Evolutionary conservation across 768 basidiomycete species (phyloP), one percentile per base, ranked within the genome.

Genomic region (Russula compacta): DNA sequence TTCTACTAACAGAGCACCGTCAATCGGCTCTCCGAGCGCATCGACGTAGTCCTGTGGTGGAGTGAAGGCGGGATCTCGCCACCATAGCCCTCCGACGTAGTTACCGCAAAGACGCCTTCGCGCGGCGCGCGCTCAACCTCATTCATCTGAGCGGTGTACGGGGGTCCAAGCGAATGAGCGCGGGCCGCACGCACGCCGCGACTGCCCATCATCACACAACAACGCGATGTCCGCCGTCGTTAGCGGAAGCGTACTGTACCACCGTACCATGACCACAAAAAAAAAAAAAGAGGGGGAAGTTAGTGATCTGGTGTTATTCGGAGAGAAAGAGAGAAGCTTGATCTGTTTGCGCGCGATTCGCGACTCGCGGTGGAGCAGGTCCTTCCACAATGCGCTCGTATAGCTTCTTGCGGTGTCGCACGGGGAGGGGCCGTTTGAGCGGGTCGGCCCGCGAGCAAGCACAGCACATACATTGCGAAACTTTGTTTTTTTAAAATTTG

Each of bases 381-480:
- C 89, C 33, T 85, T 81, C 65, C 86, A 81, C 19, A 97, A 21
- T 78, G 14, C 85, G 78, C 64, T 91, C 87, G 65, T 95, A 94
- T 36, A 93, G 73, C 72, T 94, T 93, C 69, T 79, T 83, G 50
- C 93, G 82, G 61, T 86, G 85, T 72, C 94, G 95, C 67, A 94
- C 84, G 6, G 93, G 85, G 2, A 95, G 75, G 3, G 93, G 91
- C 65, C 95, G 89, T 47, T 74, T 71, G 55, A 97, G 86, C 0
- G 91, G 87, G 69, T 4, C 90, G 91, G 5, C 82, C 87, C 1
- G 93, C 91, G 53, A 98, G 74, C 59, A 87, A 86, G 71, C 89
- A 91, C 6, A 95, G 74, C 59, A 99, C 83, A 69, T 91, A 98
- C 0, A 92, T 91, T n/a, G 91, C 89, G 42, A 87, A n/a, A n/a